Evolutionary conservation across 805 yeast genomes (phyloP), one percentile per base, ranked within the genome.

Genomic region (Jamesozyma spencerorum): DNA sequence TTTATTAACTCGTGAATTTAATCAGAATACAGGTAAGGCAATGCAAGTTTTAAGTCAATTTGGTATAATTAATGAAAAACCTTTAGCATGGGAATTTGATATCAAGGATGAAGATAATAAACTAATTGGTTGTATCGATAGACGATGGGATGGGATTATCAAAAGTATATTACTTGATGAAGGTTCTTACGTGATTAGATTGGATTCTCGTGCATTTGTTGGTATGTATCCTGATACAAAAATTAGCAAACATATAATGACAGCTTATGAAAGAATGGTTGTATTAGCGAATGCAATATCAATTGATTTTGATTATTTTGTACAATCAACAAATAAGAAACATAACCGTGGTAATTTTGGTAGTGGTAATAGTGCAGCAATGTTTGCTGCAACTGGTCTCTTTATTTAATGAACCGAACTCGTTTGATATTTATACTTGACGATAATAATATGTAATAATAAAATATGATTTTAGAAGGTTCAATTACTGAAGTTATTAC

Each of bases 81-180:
- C 90, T 44, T 64, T 92, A 37, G 72, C 94, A 11, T 90, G 87
- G 69, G 85, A 82, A 42, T 92, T 92, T 61, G 88, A 94, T 0
- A 81, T 86, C 2, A 54, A 50, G 29, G 77, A 86, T 57, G 77
- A 69, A 30, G 39, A 66, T 1, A 80, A 79, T 0, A 64, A 69
- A 13, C 74, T 83, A 0, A 64, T 82, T 41, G 95, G 82, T 0
- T 69, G 83, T 1, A 90, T 92, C 2, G 92, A 86, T 59, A 72
- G 97, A 52, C 87, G 87, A 60, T 92, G 95, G 92, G 94, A 84
- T 5, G 98, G 98, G 0, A 64, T 92, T 33, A 94, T 94, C 2
- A 72, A 97, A 53, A 98, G 92, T 57, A 62, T 88, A 53, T 81
- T 90, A 55, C 88, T 97, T 0, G 97, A 92, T 61, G 83, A 96